Base-by-base conservation (phyloP, 495 filamentous ascomycete species). In the Lentithecium fluviatile region DNA sequence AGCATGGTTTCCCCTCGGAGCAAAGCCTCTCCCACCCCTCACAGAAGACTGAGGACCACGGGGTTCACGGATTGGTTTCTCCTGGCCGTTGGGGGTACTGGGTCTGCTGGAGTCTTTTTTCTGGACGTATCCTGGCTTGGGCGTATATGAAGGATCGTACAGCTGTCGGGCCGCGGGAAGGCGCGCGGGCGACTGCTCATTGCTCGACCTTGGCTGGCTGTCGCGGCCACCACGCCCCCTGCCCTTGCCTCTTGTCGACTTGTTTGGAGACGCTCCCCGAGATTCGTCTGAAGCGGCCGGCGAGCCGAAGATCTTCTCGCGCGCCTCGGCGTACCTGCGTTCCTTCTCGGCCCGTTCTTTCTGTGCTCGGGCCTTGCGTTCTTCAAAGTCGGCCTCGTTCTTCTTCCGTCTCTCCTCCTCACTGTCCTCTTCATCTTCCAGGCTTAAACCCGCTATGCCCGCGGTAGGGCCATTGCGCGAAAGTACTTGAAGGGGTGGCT, bases 341-440 rank as follows among this genome's bases (percentile, higher is more conserved):
- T 93, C 86, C 77, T 91, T 95, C 74, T 95, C 91, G 67, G 95
- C 91, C 3, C 82, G 79, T 64, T 95, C 89, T 51, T 81, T 79
- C 73, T 89, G 80, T 36, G 90, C 85, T 60, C 86, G 85, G 12
- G 83, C 78, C 53, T 85, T 81, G 32, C 88, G 82, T 75, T 96
- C 87, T 55, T 90, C 88, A 5, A 85, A 80, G 56, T 83, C 78
- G n/a, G 71, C 70, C 25, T 77, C 73, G 53, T 80, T 82, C 45
- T 79, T 78, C 51, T 77, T 78, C 20, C 73, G 74, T 12, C 83
- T 82, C 6, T 90, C 87, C 17, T 91, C 88, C 46, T 82, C 82
- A 47, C 82, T 80, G 52, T 87, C 85, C 4, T 88, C 85, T 52
- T 84, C 84, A 19, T 79, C 78, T 13, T 77, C 77, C 3, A 85